Evolutionary conservation across 2,329 filamentous ascomycete species (phyloP), one percentile per base, ranked within the genome.

Genomic region (Lachnellula arida): DNA sequence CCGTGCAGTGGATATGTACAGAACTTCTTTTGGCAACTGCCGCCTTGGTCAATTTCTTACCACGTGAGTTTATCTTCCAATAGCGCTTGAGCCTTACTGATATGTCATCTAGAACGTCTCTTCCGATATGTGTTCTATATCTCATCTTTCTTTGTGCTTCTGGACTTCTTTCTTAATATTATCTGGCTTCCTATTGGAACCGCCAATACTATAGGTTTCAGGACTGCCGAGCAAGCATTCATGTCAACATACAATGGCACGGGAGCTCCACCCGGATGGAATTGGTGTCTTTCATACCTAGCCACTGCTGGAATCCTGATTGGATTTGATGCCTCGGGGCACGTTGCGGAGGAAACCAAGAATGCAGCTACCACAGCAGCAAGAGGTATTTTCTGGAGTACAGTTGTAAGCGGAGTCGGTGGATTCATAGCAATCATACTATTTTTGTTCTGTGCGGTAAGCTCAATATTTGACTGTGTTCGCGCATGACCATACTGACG

Each of bases 201-300:
- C 0, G 75, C 71, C 56, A 75, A 80, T 54, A 81, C 78, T 0
- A 78, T 77, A 64, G 81, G 81, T 2, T 84, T 85, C 68, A 77
- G 81, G n/a, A 74, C 78, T 1, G 74, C 81, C 0, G 73, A 81
- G 37, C 81, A 82, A 57, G 81, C 81, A 8, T 84, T 85, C 65
- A 79, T 82, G 71, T 76, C 79, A 12, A 84, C 81, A 0, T 82
- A 82, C 64, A 85, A 85, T 55, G 78, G 76, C 1, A 80, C 78
- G 11, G 78, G 78, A 11, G 78, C 78, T 1, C 79, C 81, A 0
- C 72, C 75, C 1, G 81, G 76, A 2, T 84, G 81, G 81, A 84
- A 85, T 64, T 84, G 81, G 81, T 83, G 81, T 69, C 73, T 85
- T 3, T 82, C 79, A 4, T 85, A 81, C 66, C 76, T 82, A 25